Base-by-base conservation (phyloP, 352 stramenopile genomes). In the Phytopythium chamaehyphon region DNA sequence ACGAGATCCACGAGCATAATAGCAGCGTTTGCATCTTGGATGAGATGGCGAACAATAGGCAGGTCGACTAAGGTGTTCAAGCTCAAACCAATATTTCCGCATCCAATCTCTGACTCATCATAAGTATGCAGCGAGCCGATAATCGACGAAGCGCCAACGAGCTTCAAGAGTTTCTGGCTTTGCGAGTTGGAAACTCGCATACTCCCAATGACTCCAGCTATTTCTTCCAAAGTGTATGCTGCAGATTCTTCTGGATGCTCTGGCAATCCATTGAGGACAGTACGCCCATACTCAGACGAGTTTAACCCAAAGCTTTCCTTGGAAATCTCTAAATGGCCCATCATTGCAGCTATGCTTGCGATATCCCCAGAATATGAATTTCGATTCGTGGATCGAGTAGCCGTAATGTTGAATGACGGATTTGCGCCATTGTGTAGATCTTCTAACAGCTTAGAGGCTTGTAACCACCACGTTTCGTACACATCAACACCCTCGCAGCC, bases 161-260 rank as follows among this genome's bases (percentile, higher is more conserved):
- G 54, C 57, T 84, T 84, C 47, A 87, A 36, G 36, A 85, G 31
- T 2, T 69, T 65, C 33, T 83, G 73, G 12, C 65, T 59, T 66
- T 89, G 71, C 26, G 66, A 71, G 51, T 86, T 89, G 6, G 78
- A 87, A 4, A 86, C 54, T 51, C 83, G 78, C 50, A 83, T 71
- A 23, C 21, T 55, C 12, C 50, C 66, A 24, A 88, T 33, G n/a
- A 51, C 18, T 6, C 45, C 18, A 19, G 26, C 26, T 6, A 51
- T 51, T 12, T 51, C 45, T 3, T 51, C 26, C 18, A 51, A 28
- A 1, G 28, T 21, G 6, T 22, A 26, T 3, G n/a, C 19, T 14
- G 26, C 28, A 21, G 24, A 16, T 24, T 42, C 45, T 5, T 51
- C 28, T 15, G 28, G 39, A 5, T 28, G 45, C 6, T 19, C 16